Evolutionary conservation across 2,329 filamentous ascomycete species (phyloP).

Genomic region (Hymenoscyphus albidus): DNA sequence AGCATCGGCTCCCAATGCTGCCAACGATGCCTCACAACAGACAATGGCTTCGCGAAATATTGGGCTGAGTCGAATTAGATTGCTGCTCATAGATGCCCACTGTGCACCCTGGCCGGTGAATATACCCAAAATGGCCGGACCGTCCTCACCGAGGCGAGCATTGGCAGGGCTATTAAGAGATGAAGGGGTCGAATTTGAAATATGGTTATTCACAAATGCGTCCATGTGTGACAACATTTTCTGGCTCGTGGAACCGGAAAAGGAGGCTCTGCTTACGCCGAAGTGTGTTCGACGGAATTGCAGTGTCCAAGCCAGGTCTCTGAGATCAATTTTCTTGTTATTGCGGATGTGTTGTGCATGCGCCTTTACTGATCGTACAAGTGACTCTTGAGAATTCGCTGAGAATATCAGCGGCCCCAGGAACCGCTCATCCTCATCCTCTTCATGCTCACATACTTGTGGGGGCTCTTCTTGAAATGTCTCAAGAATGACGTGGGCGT

Average conservation of each 20-base stretch:
- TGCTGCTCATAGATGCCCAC: conserved; percentile 28
- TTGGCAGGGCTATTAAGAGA: neutral
- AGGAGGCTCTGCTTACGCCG: too few relatives aligned
- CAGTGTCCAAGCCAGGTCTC: neutral
- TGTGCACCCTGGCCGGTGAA: conserved; percentile 35
- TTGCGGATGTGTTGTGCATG: conserved; percentile 1
- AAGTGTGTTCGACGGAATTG: neutral
- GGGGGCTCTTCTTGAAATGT: neutral
- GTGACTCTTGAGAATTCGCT: conserved; percentile 12
- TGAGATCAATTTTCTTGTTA: neutral
- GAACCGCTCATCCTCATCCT: neutral
- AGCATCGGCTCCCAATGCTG: conserved; percentile 5
- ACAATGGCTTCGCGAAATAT: conserved; percentile 22
- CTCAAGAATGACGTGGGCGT: conserved; percentile 36
- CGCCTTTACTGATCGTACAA: neutral
- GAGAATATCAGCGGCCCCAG: conserved; percentile 16
- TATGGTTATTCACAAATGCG: neutral
- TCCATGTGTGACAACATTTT: neutral
- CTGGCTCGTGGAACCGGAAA: neutral
- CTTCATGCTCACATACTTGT: neutral
- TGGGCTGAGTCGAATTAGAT: conserved; percentile 13
- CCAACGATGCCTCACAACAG: conserved; percentile 4
- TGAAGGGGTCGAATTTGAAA: neutral
- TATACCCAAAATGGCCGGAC: conserved; percentile 8
- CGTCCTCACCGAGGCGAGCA: neutral